Conservation (phyloP, 192 early-diverging fungal genomes). For the Geranomyces variabilis region DNA sequence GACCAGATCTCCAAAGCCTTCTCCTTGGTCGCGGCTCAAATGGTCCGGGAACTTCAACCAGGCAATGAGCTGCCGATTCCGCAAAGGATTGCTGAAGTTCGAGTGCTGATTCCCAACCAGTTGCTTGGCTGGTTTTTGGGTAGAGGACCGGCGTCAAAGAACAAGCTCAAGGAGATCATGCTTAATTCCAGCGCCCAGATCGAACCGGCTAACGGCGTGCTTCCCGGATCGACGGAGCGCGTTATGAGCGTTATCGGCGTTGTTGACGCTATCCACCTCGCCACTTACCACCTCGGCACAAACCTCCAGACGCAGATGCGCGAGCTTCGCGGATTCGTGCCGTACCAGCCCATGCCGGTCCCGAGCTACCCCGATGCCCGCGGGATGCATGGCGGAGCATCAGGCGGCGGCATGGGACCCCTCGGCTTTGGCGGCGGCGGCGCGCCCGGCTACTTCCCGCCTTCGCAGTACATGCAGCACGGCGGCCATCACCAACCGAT, state of each 20-base stretch:
- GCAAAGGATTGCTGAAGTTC: conserved; percentile 64
- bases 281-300: conserved; percentile 59
- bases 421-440: background rate
- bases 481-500: background rate
- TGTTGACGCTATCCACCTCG: conserved; percentile 81
- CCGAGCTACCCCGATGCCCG: background rate
- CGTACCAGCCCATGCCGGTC: conserved; percentile 11
- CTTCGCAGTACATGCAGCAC: background rate
- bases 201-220: conserved; percentile 86
- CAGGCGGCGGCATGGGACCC: background rate
- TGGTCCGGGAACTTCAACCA: conserved; percentile 47
- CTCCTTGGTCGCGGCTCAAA: conserved; percentile 67
- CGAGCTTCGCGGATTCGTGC: background rate
- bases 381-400: background rate
- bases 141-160: conserved; percentile 64
- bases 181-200: conserved; percentile 84
- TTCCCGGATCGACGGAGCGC: conserved; percentile 93
- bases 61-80: conserved; percentile 40
- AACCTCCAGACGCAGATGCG: conserved; percentile 29
- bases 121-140: conserved; percentile 89
- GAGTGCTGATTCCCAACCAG: conserved; percentile 88
- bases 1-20: conserved; percentile 66
- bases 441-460: conserved; percentile 7
- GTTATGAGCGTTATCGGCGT: conserved; percentile 85
- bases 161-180: conserved; percentile 96